Evolutionary conservation across 2,329 filamentous ascomycete genomes (phyloP), one percentile per base, ranked within the genome.

Genomic region (Colletotrichum spaethianum): DNA sequence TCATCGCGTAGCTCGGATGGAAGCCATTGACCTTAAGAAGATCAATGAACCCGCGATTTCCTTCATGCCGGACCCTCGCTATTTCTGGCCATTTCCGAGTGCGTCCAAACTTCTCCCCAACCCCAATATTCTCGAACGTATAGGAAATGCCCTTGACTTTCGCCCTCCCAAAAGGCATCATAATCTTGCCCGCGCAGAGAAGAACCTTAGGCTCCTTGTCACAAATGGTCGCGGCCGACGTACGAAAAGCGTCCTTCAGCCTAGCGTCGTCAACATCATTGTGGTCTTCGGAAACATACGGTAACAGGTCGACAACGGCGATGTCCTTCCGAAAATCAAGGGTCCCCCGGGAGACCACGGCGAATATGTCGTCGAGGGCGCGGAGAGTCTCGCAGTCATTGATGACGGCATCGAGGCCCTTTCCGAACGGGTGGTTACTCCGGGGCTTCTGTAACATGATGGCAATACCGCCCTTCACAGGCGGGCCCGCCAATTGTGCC

Each of bases 371-470:
- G 14, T 63, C 28, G 0, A 75, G 60, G 31, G 65, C 64, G 14
- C 50, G 40, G 9, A 75, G 65, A 8, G 65, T 74, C 23, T 71
- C 50, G 62, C 75, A 76, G 52, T 74, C 72, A 6, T 69, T 63
- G 16, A 76, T 72, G 7, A 76, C 75, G 26, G 65, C 63, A n/a
- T 67, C 64, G 36, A 73, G 18, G 20, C 75, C 75, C 33, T 70
- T 23, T 9, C 63, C 52, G 50, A 74, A 75, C 26, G 72, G 74
- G 48, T 76, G 75, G 11, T 74, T 69, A 3, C 56, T 18, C 16
- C 75, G 75, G 11, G 75, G 75, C 57, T 76, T 72, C 56, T 76
- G 75, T 12, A 76, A 66, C 26, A 62, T 42, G 28, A 76, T 50
- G 36, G 53, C 74, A 62, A 76, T 75, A 52, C 75, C 75, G 28